Conservation (phyloP, 331 rosid species). For the Phaseolus coccineus region DNA sequence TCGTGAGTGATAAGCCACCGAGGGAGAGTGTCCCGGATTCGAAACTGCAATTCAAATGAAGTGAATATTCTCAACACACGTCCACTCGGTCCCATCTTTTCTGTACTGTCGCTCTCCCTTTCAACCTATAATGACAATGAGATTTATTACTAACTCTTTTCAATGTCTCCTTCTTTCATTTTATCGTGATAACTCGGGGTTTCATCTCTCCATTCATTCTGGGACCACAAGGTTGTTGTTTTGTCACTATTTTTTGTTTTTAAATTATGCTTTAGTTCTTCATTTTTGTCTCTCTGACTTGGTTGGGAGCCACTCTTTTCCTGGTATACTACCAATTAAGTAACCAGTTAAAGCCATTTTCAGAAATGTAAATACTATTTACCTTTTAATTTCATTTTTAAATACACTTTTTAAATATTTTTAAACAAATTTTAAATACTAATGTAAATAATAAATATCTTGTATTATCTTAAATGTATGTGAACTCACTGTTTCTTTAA, state of each 20-base stretch:
- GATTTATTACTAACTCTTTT: constrained; percentile 6
- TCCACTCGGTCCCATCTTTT: constrained; percentile 54
- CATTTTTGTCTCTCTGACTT: constrained; percentile 24
- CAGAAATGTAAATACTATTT: background rate
- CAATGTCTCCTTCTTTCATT: background rate
- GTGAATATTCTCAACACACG: constrained; percentile 76
- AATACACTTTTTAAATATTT: no score
- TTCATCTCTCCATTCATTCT: background rate
- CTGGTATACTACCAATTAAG: background rate
- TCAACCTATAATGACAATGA: background rate
- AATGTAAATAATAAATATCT: no score
- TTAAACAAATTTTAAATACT: no score
- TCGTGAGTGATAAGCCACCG: constrained; percentile 37
- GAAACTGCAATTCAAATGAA: constrained; percentile 69
- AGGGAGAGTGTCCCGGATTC: constrained; percentile 57
- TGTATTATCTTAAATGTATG: no score
- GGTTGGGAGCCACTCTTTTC: background rate
- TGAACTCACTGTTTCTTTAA: no score
- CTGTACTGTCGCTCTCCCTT: constrained; percentile 51
- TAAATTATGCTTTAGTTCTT: background rate
- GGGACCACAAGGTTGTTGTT: constrained; percentile 34
- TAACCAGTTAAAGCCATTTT: constrained; percentile 2
- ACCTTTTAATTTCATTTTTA: background rate
- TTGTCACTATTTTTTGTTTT: background rate
- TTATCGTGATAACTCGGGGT: constrained; percentile 34